Evolutionary conservation across 2,329 filamentous ascomycete genomes (phyloP).

Genomic region (Paradendryphiella salina): DNA sequence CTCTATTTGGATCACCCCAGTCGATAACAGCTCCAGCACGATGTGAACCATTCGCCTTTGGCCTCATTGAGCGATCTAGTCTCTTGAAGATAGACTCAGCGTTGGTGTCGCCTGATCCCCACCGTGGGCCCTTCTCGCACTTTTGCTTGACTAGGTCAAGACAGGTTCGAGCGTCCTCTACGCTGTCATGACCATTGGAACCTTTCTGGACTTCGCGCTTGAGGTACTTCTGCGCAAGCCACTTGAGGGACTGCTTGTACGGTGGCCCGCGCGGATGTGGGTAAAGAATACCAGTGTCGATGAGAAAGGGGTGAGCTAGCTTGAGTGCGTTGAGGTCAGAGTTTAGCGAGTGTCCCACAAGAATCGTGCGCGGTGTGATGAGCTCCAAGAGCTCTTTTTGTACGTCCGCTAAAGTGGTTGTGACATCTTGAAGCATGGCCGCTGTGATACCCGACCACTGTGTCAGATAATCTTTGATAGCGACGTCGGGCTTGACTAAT

Average conservation of each 20-base stretch:
- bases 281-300: slow-evolving; percentile 88
- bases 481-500: slow-evolving; percentile 83
- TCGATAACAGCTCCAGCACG: slow-evolving; percentile 75
- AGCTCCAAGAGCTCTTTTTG: slow-evolving; percentile 75
- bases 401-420: slow-evolving; percentile 80
- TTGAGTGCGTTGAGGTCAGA: slow-evolving; percentile 82
- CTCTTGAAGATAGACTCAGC: slow-evolving; percentile 90
- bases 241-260: slow-evolving; percentile 88
- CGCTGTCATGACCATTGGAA: slow-evolving; percentile 78
- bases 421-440: slow-evolving; percentile 78
- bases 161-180: slow-evolving; percentile 89
- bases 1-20: slow-evolving; percentile 77
- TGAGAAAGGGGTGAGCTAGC: slow-evolving; percentile 86
- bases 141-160: slow-evolving; percentile 94
- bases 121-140: slow-evolving; percentile 86
- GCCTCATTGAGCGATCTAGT: slow-evolving; percentile 61
- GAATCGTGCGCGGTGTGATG: slow-evolving; percentile 71
- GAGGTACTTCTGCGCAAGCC: slow-evolving; percentile 82
- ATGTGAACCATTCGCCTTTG: slow-evolving; percentile 41
- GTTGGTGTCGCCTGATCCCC: slow-evolving; percentile 77
- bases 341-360: slow-evolving; percentile 80
- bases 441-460: slow-evolving; percentile 87
- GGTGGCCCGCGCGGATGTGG: slow-evolving; percentile 89
- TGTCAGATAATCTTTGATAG: slow-evolving; percentile 92
- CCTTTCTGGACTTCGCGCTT: slow-evolving; percentile 86